phyloP scores from a whole-genome alignment of 192 early-diverging fungal genomes.

The Spinellus fusiger region DNA sequence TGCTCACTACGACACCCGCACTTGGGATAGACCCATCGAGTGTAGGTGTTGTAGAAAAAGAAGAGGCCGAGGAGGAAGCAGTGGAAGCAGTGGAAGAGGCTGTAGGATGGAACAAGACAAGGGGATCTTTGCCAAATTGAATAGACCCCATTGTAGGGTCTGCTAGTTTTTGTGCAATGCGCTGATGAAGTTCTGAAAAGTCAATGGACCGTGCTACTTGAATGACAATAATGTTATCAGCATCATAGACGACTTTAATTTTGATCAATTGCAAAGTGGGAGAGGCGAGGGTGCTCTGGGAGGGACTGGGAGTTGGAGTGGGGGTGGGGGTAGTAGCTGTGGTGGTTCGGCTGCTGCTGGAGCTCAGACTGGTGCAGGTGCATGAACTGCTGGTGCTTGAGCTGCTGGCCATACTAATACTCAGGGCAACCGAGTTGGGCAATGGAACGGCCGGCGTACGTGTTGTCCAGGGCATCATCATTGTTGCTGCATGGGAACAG shows the following conservation, averaged over 20 bases:
- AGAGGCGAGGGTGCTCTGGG: neutral
- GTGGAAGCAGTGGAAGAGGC: neutral
- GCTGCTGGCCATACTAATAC: neutral
- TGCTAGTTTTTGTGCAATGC: slow-evolving; percentile 21
- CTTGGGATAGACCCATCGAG: neutral
- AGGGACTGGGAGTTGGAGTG: neutral
- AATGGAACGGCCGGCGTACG: neutral
- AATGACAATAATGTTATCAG: slow-evolving; percentile 22
- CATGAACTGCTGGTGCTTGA: neutral
- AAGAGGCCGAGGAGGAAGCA: neutral
- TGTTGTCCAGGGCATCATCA: neutral
- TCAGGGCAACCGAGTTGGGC: neutral
- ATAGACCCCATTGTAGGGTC: neutral
- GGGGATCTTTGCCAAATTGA: neutral
- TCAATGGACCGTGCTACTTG: slow-evolving; percentile 24
- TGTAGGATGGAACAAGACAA: slow-evolving; percentile 1
- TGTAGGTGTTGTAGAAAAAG: too few species aligned
- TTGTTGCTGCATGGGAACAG: slow-evolving; percentile 20
- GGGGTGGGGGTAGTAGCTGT: neutral
- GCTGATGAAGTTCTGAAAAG: slow-evolving; percentile 6
- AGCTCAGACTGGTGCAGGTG: neutral
- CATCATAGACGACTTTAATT: slow-evolving; percentile 23
- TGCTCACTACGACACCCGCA: neutral
- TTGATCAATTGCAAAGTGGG: neutral
- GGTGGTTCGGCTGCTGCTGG: neutral